Evolutionary conservation across 805 yeast genomes (phyloP).

Genomic region (Barnettozyma salicaria): DNA sequence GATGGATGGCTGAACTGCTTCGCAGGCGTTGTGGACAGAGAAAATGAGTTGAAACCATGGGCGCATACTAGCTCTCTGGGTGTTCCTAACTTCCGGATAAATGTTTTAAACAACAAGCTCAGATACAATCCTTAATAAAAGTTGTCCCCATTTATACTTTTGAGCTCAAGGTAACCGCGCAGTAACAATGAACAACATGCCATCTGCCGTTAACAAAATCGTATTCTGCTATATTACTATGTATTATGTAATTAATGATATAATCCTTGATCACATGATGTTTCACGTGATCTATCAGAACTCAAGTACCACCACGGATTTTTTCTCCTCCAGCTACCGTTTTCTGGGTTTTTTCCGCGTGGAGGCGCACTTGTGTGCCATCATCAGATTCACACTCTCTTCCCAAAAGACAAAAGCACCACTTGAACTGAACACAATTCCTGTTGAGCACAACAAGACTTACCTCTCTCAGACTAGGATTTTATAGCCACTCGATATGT

Average conservation of each 20-base stretch:
- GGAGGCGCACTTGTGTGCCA: neutral
- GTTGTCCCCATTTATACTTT: too few species aligned
- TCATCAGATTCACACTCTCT: constrained; percentile 3
- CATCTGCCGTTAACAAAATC: too few species aligned
- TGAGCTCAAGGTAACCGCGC: too few species aligned
- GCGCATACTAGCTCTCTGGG: constrained; percentile 6
- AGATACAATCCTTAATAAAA: too few species aligned
- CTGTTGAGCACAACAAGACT: neutral
- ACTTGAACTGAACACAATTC: neutral
- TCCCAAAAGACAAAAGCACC: neutral
- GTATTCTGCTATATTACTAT: too few species aligned
- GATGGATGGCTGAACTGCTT: constrained; percentile 5
- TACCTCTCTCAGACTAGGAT: neutral
- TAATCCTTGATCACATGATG: too few species aligned
- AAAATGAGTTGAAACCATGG: constrained; percentile 5
- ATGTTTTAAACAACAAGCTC: constrained; percentile 2
- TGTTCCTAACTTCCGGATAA: neutral
- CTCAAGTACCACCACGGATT: too few species aligned
- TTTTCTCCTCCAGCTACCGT: too few species aligned
- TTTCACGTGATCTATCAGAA: too few species aligned
- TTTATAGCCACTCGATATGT: constrained; percentile 9
- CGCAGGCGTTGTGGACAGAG: constrained; percentile 1
- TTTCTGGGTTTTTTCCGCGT: neutral
- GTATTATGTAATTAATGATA: too few species aligned
- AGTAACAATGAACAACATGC: too few species aligned